Percentiles rank a stretch among this genome's conserved stretches.
Conservation (phyloP, 2,329 filamentous ascomycete species). For the Epichloe elymi region DNA sequence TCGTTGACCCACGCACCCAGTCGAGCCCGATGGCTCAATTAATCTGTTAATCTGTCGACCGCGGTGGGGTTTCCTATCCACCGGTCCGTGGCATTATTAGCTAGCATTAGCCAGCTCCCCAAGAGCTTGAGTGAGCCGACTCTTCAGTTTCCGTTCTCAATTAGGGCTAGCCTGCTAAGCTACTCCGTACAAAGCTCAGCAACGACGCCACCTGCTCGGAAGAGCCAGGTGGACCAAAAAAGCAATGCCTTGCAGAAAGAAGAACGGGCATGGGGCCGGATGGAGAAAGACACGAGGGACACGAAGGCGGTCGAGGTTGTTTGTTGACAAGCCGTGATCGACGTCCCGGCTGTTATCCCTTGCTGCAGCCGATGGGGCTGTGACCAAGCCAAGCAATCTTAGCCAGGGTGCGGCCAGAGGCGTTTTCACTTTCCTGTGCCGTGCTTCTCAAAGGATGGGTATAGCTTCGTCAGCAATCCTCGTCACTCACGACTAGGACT, state of each 20-base stretch:
- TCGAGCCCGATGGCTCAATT: no score
- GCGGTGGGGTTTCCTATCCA: slow-evolving; percentile 7
- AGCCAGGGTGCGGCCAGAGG: neutral
- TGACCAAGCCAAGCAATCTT: neutral
- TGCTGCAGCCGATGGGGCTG: slow-evolving; percentile 2
- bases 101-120: neutral
- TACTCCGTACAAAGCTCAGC: neutral
- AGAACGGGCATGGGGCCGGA: neutral
- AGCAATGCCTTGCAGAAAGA: slow-evolving; percentile 6
- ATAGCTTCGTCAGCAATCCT: neutral
- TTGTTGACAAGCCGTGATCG: neutral
- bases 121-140: neutral
- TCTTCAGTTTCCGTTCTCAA: slow-evolving; percentile 1
- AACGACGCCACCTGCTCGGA: slow-evolving; percentile 5
- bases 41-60: no score
- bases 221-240: slow-evolving; percentile 2
- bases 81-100: slow-evolving; percentile 3
- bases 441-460: neutral
- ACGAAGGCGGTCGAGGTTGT: slow-evolving; percentile 3
- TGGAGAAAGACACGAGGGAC: neutral
- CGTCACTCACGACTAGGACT: neutral
- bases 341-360: slow-evolving; percentile 2
- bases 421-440: neutral
- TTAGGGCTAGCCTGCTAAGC: slow-evolving; percentile 3
- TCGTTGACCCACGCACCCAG: no score